These are phyloP conservation scores for Allium cepa DNA, from an alignment of 106 monocot genomes.

Conservation along the genomic window DNA sequence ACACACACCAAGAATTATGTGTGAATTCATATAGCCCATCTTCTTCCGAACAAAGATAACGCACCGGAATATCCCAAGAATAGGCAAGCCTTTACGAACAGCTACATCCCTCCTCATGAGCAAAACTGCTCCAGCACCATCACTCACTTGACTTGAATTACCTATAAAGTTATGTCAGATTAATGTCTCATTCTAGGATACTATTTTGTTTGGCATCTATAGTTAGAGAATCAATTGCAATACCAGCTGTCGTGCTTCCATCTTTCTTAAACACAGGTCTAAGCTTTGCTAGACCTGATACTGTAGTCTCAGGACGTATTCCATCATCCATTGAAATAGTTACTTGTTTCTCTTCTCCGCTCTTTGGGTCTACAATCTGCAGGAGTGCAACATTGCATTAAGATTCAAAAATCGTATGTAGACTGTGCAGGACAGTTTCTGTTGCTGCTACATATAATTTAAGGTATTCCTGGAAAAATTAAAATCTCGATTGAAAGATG, in stretches of 20 bases:
- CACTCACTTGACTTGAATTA: slow-evolving; percentile 58
- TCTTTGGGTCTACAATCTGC: slow-evolving; percentile 89
- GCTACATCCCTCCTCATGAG: slow-evolving; percentile 91
- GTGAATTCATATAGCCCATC: not conserved
- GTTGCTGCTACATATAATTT: too few relatives aligned
- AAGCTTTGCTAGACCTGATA: slow-evolving; percentile 74
- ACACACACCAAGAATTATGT: not conserved
- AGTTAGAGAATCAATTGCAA: not conserved
- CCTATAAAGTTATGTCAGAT: not conserved
- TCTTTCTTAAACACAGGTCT: slow-evolving; percentile 93
- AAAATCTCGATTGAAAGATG: too few relatives aligned
- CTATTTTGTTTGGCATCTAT: not conserved
- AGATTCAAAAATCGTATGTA: too few relatives aligned
- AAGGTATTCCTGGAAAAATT: too few relatives aligned
- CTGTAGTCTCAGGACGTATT: slow-evolving; percentile 66
- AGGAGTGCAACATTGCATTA: not conserved
- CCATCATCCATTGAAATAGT: slow-evolving; percentile 92
- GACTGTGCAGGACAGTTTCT: too few relatives aligned
- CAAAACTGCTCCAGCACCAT: slow-evolving; percentile 99
- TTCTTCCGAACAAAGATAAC: not conserved
- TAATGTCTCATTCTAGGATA: not conserved
- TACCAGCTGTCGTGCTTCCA: slow-evolving; percentile 97
- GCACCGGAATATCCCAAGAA: slow-evolving; percentile 94
- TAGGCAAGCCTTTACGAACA: slow-evolving; percentile 67
- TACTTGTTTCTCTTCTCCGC: slow-evolving; percentile 78